Base-by-base conservation (phyloP, 2,329 filamentous ascomycete species). In the Nemania bipapillata region DNA sequence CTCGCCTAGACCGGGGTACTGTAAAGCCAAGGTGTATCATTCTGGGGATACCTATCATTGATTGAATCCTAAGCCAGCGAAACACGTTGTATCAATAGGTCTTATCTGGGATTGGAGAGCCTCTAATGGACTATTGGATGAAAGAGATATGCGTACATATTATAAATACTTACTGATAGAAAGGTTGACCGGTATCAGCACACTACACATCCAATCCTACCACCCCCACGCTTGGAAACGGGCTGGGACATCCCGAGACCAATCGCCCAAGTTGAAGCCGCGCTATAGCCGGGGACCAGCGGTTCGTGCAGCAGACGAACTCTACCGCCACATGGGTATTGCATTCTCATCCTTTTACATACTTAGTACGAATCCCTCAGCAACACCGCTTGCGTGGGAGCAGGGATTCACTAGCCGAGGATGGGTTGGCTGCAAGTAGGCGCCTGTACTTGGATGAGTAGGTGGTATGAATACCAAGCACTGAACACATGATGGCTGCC, bases 371-470 rank as follows among this genome's bases (percentile, higher is more conserved):
- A 30, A 66, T 52, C 40, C 50, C 66, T 11, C 56, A 62, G 26
- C 60, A 40, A 37, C 54, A n/a, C 49, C 60, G 54, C 50, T 45
- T 65, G 60, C 56, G 65, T 63, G 50, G 22, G 52, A 53, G 49
- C 69, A 65, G 64, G 64, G 67, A 56, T 68, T 70, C 62, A 68
- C 68, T 52, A 62, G 68, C 61, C 57, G 42, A 5, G 59, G 47
- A 47, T 28, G 15, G 59, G 37, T 57, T 26, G 40, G 40, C 40
- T 45, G 8, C 17, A n/a, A n/a, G 4, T 32, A 32, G 4, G 4
- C 9, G 9, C 30, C 30, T 32, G 9, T n/a, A n/a, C n/a, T 9
- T 32, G 30, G 4, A 17, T 40, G 15, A 3, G 37, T 40, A 40
- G 37, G 37, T 40, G 37, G 15, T 45, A 53, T 55, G n/a, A 20